Evolutionary conservation across 1,284 basidiomycete species (phyloP).

Genomic region (Marasmius tenuissimus): DNA sequence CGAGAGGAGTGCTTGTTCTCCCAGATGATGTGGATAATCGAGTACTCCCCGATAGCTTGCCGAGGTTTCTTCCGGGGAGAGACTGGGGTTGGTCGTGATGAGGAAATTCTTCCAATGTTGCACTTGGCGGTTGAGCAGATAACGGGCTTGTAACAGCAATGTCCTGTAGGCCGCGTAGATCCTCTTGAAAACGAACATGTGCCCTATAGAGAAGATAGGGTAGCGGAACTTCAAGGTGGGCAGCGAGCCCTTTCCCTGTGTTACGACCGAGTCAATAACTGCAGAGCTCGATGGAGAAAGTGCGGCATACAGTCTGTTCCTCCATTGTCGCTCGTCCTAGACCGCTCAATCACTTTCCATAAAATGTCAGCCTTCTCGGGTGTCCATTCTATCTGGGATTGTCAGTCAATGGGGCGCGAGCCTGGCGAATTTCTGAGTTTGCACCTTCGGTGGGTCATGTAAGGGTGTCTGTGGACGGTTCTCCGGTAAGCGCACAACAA

Average conservation of each 20-base stretch:
- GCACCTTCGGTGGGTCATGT: slow-evolving; percentile 65
- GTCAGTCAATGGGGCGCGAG: slow-evolving; percentile 9
- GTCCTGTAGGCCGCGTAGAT: slow-evolving; percentile 72
- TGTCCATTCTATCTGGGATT: slow-evolving; percentile 73
- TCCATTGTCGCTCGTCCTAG: slow-evolving; percentile 63
- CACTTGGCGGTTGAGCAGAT: slow-evolving; percentile 29
- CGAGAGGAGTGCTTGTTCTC: slow-evolving; percentile 48
- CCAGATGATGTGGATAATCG: slow-evolving; percentile 36
- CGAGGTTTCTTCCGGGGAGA: not conserved
- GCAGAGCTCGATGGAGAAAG: not conserved
- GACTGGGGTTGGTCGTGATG: slow-evolving; percentile 8
- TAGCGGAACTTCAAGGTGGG: slow-evolving; percentile 74
- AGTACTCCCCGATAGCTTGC: slow-evolving; percentile 15
- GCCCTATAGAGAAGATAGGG: slow-evolving; percentile 81
- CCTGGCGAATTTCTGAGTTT: slow-evolving; percentile 1
- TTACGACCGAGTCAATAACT: not conserved
- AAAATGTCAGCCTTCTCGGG: slow-evolving; percentile 76
- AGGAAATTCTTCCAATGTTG: slow-evolving; percentile 31
- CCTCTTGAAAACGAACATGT: slow-evolving; percentile 77
- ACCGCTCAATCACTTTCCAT: slow-evolving; percentile 80
- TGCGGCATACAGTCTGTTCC: slow-evolving; percentile 71
- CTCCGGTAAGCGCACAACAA: slow-evolving; percentile 74
- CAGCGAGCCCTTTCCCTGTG: slow-evolving; percentile 76
- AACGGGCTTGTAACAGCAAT: slow-evolving; percentile 55
- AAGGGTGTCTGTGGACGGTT: slow-evolving; percentile 69